These are phyloP conservation scores for Myochromella boudieri DNA, from an alignment of 768 basidiomycete species.

Conservation along the genomic window DNA sequence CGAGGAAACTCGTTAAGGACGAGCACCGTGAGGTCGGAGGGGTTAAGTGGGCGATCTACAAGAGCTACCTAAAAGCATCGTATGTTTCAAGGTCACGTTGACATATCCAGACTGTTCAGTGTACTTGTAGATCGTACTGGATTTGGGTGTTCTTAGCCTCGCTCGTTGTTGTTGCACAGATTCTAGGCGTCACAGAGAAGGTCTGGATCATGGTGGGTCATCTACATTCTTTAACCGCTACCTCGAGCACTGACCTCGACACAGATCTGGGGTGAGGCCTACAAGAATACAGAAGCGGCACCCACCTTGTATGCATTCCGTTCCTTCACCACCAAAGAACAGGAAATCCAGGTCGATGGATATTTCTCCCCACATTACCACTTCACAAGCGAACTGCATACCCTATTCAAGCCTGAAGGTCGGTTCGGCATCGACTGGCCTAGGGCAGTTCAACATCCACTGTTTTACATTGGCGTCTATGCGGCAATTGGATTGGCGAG, in stretches of 20 bases:
- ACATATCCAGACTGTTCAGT: too few species aligned
- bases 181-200: constrained; percentile 59
- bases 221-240: not conserved
- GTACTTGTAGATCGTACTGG: constrained; percentile 56
- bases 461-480: constrained; percentile 73
- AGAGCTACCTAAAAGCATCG: constrained; percentile 72
- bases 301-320: constrained; percentile 31
- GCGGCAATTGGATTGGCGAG: constrained; percentile 55
- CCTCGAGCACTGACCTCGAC: not conserved
- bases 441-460: constrained; percentile 54
- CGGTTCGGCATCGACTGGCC: constrained; percentile 40
- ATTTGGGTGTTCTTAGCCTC: constrained; percentile 57
- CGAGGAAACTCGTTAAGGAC: constrained; percentile 74
- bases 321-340: constrained; percentile 35
- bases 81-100: constrained; percentile 30
- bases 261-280: constrained; percentile 70
- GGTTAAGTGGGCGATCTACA: constrained; percentile 76
- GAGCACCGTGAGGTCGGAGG: constrained; percentile 80
- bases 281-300: constrained; percentile 26
- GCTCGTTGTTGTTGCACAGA: constrained; percentile 50
- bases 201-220: constrained; percentile 68
- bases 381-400: constrained; percentile 20
- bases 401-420: constrained; percentile 21
- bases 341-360: constrained; percentile 37
- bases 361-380: constrained; percentile 28